Percentiles rank a stretch among this genome's conserved stretches.
Conservation (phyloP, 257 asterid genomes). For the Capsicum rhomboideum region DNA sequence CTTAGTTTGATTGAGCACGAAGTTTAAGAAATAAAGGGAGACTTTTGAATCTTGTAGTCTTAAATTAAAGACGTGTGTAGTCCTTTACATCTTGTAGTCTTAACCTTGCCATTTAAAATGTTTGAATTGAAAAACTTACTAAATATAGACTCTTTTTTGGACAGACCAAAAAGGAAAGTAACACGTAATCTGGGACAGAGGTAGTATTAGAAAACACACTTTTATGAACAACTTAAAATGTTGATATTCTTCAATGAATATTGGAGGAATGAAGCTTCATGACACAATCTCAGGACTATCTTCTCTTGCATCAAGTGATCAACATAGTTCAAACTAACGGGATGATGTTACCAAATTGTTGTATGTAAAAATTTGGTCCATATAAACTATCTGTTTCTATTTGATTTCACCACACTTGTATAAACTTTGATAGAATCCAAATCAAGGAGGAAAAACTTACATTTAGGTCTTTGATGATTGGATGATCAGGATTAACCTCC, state of each 20-base stretch:
- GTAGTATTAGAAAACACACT: background rate
- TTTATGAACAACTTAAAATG: background rate
- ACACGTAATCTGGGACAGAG: too few species aligned
- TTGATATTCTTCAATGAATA: background rate
- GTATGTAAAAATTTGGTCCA: background rate
- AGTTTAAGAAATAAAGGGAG: too few species aligned
- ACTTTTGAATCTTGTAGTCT: too few species aligned
- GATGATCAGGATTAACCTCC: constrained; percentile 96
- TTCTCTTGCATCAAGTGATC: background rate
- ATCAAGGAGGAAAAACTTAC: constrained; percentile 29
- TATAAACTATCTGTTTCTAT: background rate
- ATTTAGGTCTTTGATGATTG: constrained; percentile 82
- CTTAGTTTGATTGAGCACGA: too few species aligned
- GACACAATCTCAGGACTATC: background rate
- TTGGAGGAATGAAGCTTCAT: background rate
- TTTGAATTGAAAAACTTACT: too few species aligned
- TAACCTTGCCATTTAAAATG: too few species aligned
- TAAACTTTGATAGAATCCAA: background rate
- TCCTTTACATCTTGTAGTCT: too few species aligned
- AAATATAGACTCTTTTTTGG: too few species aligned
- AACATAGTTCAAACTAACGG: background rate
- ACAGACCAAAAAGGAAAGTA: too few species aligned
- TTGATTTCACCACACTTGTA: background rate
- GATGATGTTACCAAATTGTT: background rate
- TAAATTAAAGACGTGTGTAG: too few species aligned